Base-by-base conservation (phyloP, 805 yeast genomes). In the Yamadazyma endophytica region DNA sequence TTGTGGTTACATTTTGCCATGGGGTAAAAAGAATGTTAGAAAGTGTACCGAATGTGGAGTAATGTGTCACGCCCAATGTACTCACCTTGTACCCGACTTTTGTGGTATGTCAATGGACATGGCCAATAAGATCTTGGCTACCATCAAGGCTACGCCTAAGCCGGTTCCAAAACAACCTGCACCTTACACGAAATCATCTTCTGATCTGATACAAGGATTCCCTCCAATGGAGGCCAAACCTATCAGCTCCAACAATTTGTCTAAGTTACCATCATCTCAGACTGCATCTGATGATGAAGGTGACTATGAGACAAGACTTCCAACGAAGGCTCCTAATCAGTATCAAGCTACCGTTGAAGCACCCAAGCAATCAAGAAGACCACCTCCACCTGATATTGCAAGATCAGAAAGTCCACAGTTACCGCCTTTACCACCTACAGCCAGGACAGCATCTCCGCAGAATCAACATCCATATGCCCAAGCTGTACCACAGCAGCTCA, bases 81-180 rank as follows among this genome's bases (percentile, higher is more conserved):
- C 90, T 9, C 96, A 88, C 50, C 68, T 89, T 48, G 97, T 92
- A 14, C 99, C 99, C 1, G 97, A 92, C 55, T 86, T 92, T 57
- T 92, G 99, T 68, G 98, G 98, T 36, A 90, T 92, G 95, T 75
- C 96, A 2, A 87, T 92, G 89, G 96, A 87, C 51, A 85, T 83
- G 74, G 97, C 97, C 3, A 88, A 87, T 50, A 83, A 82, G 56
- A 87, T 92, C 40, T 61, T 92, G 36, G 75, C 74, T 35, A 86
- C 96, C 7, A 88, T 90, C 51, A 82, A 82, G 52, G 75, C 81
- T 24, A 79, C 97, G 2, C 58, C 58, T 33, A 43, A 48, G 14
- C 60, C 52, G 12, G 32, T 37, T 5, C 36, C 46, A 17, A 40
- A 37, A 23, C 28, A 44, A 20, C 28, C 31, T 14, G 16, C 14